Evolutionary conservation across 495 filamentous ascomycete genomes (phyloP).

Genomic region (Penicillium crystallinum): DNA sequence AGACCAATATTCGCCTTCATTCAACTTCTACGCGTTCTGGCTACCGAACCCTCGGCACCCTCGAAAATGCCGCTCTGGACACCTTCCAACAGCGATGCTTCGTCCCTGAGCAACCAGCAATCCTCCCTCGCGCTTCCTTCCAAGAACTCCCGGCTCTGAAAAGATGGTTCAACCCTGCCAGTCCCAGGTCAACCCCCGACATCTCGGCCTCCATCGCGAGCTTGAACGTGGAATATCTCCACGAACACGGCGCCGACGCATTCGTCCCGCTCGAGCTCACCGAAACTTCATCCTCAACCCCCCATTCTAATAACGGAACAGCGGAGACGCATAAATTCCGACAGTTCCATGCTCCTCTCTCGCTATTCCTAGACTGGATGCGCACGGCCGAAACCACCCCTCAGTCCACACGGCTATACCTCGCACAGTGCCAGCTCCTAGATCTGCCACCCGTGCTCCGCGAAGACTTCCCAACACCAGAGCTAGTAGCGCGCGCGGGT

Average conservation of each 20-base stretch:
- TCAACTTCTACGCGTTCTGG: constrained; percentile 15
- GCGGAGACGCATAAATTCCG: constrained; percentile 36
- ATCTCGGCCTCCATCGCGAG: constrained; percentile 3
- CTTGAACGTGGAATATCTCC: constrained; percentile 48
- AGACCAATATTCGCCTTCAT: constrained; percentile 4
- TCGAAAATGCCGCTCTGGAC: constrained; percentile 28
- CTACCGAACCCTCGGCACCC: constrained; percentile 29
- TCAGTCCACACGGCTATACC: constrained; percentile 54
- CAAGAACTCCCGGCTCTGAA: constrained; percentile 43
- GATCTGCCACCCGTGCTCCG: constrained; percentile 57
- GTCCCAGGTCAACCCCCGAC: not conserved
- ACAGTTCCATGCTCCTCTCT: constrained; percentile 52
- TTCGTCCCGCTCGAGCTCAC: constrained; percentile 58
- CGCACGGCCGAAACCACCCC: constrained; percentile 27
- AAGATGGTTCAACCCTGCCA: constrained; percentile 48
- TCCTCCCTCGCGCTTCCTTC: constrained; percentile 45
- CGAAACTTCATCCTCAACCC: not conserved
- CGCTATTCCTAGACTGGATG: constrained; percentile 54
- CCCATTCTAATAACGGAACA: not conserved
- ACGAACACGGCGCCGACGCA: constrained; percentile 39
- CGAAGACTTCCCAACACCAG: constrained; percentile 64
- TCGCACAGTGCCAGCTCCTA: constrained; percentile 73
- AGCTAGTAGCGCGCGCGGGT: constrained; percentile 54
- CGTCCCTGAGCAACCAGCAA: constrained; percentile 36
- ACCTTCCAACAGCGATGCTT: constrained; percentile 49